Base-by-base conservation (phyloP, 257 asterid species). In the Capsicum pubescens region DNA sequence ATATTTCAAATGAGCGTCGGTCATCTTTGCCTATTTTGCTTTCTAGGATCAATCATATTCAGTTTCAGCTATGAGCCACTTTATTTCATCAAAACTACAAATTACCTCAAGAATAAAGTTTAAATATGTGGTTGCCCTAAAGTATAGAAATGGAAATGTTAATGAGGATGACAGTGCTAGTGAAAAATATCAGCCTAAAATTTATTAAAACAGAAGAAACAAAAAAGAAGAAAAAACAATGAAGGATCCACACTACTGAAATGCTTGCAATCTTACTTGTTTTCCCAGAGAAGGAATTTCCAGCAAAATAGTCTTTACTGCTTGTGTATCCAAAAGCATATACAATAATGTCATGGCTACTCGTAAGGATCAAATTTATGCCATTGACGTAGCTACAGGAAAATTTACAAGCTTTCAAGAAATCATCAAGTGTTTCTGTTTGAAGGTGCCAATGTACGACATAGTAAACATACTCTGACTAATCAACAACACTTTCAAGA, bases 311-410 rank as follows among this genome's bases (percentile, higher is more conserved):
- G 99, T 94, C 89, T 96, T 96, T 66, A 96, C 97, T 32, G 98
- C 99, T 87, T 96, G 99, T 11, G 99, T 96, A 88, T 96, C 99
- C 92, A 96, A 87, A 85, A 94, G 86, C 99, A 96, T 96, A 98
- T 96, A 97, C 91, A 91, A 72, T 82, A 26, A 78, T 72, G 84
- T 46, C 80, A 55, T 63, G 16, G 60, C 2, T 42, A 82, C 96
- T 87, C 79, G 90, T 85, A 88, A 95, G 88, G 85, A 95, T 97
- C 79, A 89, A 88, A 88, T 95, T 97, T 87, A 26, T 26, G 32
- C 32, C 32, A 26, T 26, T 26, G 32, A 26, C 32, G 32, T 26
- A 26, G n/a, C n/a, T n/a, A n/a, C n/a, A n/a, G n/a, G n/a, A n/a
- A n/a, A n/a, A n/a, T n/a, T n/a, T n/a, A n/a, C n/a, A n/a, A n/a